Evolutionary conservation across 139 green algal genomes (phyloP), one percentile per base, ranked within the genome.

Genomic region (Coelastrella sp.): DNA sequence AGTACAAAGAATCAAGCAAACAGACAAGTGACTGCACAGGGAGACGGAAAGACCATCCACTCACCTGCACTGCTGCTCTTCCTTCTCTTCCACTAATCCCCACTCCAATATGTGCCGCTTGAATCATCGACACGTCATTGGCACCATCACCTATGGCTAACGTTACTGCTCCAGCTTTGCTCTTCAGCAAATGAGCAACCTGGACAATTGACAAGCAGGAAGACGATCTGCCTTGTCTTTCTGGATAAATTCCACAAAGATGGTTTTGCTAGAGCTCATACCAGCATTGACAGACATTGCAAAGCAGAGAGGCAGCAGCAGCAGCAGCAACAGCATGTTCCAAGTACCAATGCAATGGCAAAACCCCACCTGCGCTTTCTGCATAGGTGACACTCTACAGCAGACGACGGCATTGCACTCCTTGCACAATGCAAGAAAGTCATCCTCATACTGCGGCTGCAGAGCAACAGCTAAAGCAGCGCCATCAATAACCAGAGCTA

Each of bases 51-150:
- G 45, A 11, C 45, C 11, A 53, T 53, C 45, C 11, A 64, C 53
- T 2, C 6, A 94, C 94, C 85, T 97, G 94, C n/a, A 96, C 93
- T 15, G 96, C 96, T 77, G 97, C 94, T 25, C 96, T 94, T 11
- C 96, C 96, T 89, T 99, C 96, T 71, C 95, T 90, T 27, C 96
- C 96, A 74, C 91, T 95, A 88, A 99, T 96, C 63, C 96, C 96
- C 9, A 99, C 92, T 4, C 96, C 96, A 13, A 99, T 95, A 89
- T 99, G 93, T 9, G 96, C 96, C 1, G 96, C 95, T 87, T 93
- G 94, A 51, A 98, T 97, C 95, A 98, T 98, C n/a, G 90, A 90
- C 45, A 98, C 95, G 83, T 98, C 95, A 69, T 98, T 98, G 60
- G 95, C 95, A 57, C 95, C 94, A 64, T 95, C 92, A 8, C 92